Evolutionary conservation across 345 rosid genomes (phyloP).

Genomic region (Brassica juncea): DNA sequence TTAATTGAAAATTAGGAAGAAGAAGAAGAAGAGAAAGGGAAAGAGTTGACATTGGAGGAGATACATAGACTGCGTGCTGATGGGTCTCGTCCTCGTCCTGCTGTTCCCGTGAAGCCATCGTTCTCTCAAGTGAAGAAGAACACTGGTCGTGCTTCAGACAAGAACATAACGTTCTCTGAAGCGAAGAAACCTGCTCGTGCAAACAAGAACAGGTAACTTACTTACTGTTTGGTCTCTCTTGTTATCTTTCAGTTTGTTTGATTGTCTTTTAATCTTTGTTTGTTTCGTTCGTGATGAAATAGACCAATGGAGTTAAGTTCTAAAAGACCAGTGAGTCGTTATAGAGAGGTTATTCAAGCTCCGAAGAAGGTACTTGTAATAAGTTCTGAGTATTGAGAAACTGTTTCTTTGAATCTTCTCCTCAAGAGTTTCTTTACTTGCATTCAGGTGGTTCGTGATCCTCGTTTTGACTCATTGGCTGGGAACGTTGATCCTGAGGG

Average conservation of each 20-base stretch:
- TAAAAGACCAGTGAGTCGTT: constrained; percentile 76
- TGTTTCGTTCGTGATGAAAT: not conserved
- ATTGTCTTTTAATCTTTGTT: not conserved
- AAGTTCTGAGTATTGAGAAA: constrained; percentile 2
- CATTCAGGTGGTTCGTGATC: constrained; percentile 53
- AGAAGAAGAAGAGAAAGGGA: constrained; percentile 50
- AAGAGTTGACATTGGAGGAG: constrained; percentile 79
- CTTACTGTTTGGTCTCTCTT: not conserved
- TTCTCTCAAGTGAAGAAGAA: not conserved
- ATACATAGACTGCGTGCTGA: constrained; percentile 69
- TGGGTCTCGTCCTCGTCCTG: constrained; percentile 50
- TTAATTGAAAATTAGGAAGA: constrained; percentile 43
- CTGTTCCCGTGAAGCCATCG: constrained; percentile 18
- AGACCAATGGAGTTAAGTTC: constrained; percentile 57
- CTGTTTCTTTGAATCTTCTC: not conserved
- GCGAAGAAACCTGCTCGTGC: not conserved
- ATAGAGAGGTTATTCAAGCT: constrained; percentile 71
- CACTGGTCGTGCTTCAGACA: not conserved
- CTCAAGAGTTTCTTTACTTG: constrained; percentile 13
- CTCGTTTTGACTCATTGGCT: constrained; percentile 71
- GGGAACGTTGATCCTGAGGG: constrained; percentile 69
- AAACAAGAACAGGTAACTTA: not conserved
- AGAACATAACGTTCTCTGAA: not conserved
- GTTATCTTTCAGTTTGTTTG: not conserved
- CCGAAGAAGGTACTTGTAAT: constrained; percentile 65